These are phyloP conservation scores for Spathaspora girioi DNA, from an alignment of 805 yeast species.

Conservation along the genomic window DNA sequence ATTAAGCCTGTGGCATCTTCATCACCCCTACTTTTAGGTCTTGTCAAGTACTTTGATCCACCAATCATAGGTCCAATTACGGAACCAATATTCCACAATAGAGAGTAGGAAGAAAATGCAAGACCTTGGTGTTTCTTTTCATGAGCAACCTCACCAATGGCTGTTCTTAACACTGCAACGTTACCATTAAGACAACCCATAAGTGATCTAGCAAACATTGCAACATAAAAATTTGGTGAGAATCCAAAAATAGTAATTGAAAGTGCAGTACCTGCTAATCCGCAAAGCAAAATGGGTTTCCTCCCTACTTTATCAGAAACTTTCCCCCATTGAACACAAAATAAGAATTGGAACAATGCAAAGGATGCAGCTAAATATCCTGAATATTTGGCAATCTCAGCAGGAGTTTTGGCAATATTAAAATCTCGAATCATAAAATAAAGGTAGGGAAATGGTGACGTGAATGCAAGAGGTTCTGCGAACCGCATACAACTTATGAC, in stretches of 20 bases:
- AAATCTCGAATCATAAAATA: slow-evolving; percentile 22
- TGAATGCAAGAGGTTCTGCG: slow-evolving; percentile 44
- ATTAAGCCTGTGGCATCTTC: background rate
- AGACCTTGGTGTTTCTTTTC: slow-evolving; percentile 11
- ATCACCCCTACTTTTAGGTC: slow-evolving; percentile 23
- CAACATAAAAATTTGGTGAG: slow-evolving; percentile 23
- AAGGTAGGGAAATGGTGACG: slow-evolving; percentile 23
- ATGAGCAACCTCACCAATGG: slow-evolving; percentile 13
- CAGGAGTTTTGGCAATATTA: slow-evolving; percentile 13
- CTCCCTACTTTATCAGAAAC: slow-evolving; percentile 25
- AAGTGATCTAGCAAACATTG: slow-evolving; percentile 23
- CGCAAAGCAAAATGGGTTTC: slow-evolving; percentile 21
- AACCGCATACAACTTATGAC: slow-evolving; percentile 41
- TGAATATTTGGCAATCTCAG: slow-evolving; percentile 15
- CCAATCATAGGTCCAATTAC: slow-evolving; percentile 14
- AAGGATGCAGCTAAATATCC: slow-evolving; percentile 18
- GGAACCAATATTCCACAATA: slow-evolving; percentile 14
- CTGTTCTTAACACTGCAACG: slow-evolving; percentile 9
- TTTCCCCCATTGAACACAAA: slow-evolving; percentile 25
- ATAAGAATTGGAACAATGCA: slow-evolving; percentile 17
- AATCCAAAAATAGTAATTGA: slow-evolving; percentile 27
- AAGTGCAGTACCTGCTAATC: slow-evolving; percentile 23
- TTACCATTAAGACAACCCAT: slow-evolving; percentile 21
- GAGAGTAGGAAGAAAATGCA: slow-evolving; percentile 11
- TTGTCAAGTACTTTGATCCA: slow-evolving; percentile 44